A percentile compares a stretch with the other conserved stretches of the same genome.
Evolutionary conservation across 371 early-diverging fungal genomes (phyloP).

Genomic region (Mucor racemosus): DNA sequence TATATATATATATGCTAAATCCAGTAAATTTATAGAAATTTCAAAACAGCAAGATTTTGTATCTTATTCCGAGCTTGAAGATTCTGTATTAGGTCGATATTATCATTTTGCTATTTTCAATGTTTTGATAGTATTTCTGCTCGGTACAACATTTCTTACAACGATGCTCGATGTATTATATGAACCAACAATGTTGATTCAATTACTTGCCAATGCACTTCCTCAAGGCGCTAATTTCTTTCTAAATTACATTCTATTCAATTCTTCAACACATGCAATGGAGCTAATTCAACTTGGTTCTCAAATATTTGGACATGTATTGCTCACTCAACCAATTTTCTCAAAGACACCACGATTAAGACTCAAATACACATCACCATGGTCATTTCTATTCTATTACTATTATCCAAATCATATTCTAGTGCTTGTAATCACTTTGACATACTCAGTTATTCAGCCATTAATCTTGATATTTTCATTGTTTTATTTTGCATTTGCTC

Average conservation of each 20-base stretch:
- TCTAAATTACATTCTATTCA: constrained; percentile 77
- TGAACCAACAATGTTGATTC: constrained; percentile 66
- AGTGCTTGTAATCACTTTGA: constrained; percentile 82
- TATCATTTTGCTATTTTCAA: constrained; percentile 92
- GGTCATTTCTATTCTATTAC: constrained; percentile 69
- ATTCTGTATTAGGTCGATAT: constrained; percentile 74
- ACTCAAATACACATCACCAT: constrained; percentile 58
- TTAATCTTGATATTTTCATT: constrained; percentile 80
- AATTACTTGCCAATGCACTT: constrained; percentile 68
- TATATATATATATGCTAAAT: not conserved
- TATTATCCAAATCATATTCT: constrained; percentile 78
- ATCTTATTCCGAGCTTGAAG: constrained; percentile 67
- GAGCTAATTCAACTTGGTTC: constrained; percentile 73
- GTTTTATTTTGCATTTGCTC: constrained; percentile 76
- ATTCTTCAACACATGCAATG: constrained; percentile 71
- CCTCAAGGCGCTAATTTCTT: constrained; percentile 82
- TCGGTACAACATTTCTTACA: constrained; percentile 79
- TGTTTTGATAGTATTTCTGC: constrained; percentile 82
- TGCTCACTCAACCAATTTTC: constrained; percentile 54
- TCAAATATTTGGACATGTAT: constrained; percentile 56
- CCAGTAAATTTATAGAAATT: constrained; percentile 44
- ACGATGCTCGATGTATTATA: constrained; percentile 73
- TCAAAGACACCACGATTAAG: constrained; percentile 77
- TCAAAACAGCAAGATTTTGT: constrained; percentile 63
- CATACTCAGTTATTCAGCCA: constrained; percentile 89